Evolutionary conservation across 768 basidiomycete genomes (phyloP), one percentile per base, ranked within the genome.

Genomic region (Phanerochaete sordida): DNA sequence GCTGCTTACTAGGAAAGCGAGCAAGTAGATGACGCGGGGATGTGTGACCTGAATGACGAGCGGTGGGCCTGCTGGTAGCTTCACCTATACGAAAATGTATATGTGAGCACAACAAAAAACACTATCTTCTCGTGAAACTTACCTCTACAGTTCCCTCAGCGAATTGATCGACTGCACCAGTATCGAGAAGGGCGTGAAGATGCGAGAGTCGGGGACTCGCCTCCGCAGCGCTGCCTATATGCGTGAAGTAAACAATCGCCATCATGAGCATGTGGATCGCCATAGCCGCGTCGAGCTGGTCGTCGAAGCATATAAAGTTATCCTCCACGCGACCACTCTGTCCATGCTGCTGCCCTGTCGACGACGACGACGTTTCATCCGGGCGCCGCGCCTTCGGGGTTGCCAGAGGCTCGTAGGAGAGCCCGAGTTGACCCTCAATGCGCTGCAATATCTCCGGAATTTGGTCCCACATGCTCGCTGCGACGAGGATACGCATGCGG

Each of bases 101-200:
- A 30, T 33, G 13, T 15, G 11, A 3, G 16, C 13, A n/a, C 50
- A 51, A 26, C 27, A 13, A 5, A 8, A 12, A 53, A 33, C 9
- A 11, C 15, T 26, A 8, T 37, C 2, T 28, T 6, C 2, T 8
- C 9, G 8, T 3, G 16, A 27, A 26, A 2, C 27, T 21, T 48
- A 78, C 81, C 64, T 76, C 71, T 11, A 79, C 70, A 3, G 72
- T 49, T 7, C 81, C 81, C 19, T 77, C 70, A 0, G 70, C 65
- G 49, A 76, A 73, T 49, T 71, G 67, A 59, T 78, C 84, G 50
- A 65, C 63, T 16, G 77, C 79, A 1, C 82, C 84, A 1, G 79
- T 74, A 66, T 92, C 91, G 53, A 92, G 77, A 27, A 90, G 70
- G n/a, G 79, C 76, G 68, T 93, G 90, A 1, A 93, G 70, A 47